Evolutionary conservation across 345 rosid genomes (phyloP).

Genomic region (Acer campestre): DNA sequence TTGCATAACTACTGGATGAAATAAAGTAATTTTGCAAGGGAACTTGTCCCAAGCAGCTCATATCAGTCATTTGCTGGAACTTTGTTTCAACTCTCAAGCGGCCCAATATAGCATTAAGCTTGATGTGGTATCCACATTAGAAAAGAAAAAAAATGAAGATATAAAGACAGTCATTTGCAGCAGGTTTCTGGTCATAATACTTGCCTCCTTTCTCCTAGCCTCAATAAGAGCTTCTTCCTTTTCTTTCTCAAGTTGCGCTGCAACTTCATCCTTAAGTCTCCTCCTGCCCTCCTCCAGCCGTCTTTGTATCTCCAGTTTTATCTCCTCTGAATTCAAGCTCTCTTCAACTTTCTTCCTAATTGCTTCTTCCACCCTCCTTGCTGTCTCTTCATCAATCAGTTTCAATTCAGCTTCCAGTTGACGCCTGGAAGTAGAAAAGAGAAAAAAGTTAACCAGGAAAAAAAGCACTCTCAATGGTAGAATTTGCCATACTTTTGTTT

Average conservation of each 20-base stretch:
- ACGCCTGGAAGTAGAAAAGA: slow-evolving; percentile 60
- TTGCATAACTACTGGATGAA: not conserved
- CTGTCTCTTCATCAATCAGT: slow-evolving; percentile 91
- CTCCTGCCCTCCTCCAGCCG: slow-evolving; percentile 79
- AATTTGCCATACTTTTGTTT: slow-evolving; percentile 23
- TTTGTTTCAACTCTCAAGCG: not conserved
- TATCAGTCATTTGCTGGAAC: too few species aligned
- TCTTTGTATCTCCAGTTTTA: slow-evolving; percentile 62
- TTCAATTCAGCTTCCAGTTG: slow-evolving; percentile 89
- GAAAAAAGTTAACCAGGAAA: slow-evolving; percentile 40
- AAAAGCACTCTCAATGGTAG: slow-evolving; percentile 19
- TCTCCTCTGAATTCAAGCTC: slow-evolving; percentile 72
- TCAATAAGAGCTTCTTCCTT: slow-evolving; percentile 68
- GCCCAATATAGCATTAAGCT: not conserved
- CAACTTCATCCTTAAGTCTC: slow-evolving; percentile 71
- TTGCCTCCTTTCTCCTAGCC: slow-evolving; percentile 83
- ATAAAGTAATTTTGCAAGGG: not conserved
- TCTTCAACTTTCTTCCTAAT: slow-evolving; percentile 74
- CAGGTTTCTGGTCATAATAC: not conserved
- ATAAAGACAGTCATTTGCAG: not conserved
- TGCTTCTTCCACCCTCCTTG: slow-evolving; percentile 81
- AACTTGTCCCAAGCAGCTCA: not conserved
- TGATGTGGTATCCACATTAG: not conserved
- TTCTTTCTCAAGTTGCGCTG: slow-evolving; percentile 79
- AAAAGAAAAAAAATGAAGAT: not conserved